Percentiles rank a stretch among this genome's conserved stretches.
Conservation (phyloP, 1,139 yeast species). For the Yamadazyma aaseri region DNA sequence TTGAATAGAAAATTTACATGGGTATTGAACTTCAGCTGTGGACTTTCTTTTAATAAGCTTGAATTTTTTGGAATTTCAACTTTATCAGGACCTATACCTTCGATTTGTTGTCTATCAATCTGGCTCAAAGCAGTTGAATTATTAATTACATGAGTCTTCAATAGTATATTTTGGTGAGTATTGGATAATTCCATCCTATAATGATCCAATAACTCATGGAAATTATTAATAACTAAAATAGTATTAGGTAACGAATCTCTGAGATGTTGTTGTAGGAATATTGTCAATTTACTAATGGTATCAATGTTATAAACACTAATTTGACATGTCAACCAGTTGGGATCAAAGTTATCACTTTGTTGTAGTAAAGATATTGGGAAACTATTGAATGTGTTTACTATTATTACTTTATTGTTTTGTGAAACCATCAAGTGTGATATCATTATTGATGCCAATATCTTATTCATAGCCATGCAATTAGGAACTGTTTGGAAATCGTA, state of each 20-base stretch:
- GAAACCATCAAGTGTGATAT: slow-evolving; percentile 25
- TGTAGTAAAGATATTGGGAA: slow-evolving; percentile 29
- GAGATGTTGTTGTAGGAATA: slow-evolving; percentile 16
- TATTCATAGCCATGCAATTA: slow-evolving; percentile 23
- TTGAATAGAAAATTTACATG: slow-evolving; percentile 31
- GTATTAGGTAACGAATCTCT: slow-evolving; percentile 4
- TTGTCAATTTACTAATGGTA: slow-evolving; percentile 29
- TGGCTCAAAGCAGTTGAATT: slow-evolving; percentile 23
- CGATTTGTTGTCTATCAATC: slow-evolving; percentile 19
- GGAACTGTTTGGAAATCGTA: slow-evolving; percentile 43
- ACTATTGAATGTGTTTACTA: slow-evolving; percentile 30
- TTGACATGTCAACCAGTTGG: slow-evolving; percentile 16
- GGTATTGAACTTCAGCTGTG: slow-evolving; percentile 29
- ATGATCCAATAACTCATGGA: slow-evolving; percentile 37
- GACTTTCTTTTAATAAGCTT: slow-evolving; percentile 31
- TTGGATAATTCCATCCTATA: slow-evolving; percentile 36
- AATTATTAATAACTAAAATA: slow-evolving; percentile 29
- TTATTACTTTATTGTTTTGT: slow-evolving; percentile 19
- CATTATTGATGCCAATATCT: slow-evolving; percentile 24
- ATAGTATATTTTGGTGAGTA: slow-evolving; percentile 33
- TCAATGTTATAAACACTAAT: slow-evolving; percentile 20
- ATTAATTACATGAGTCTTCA: slow-evolving; percentile 32
- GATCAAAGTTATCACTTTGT: slow-evolving; percentile 20
- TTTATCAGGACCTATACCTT: slow-evolving; percentile 23
- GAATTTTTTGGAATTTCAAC: slow-evolving; percentile 33